phyloP scores from a whole-genome alignment of 306 rosid species.

The Hippophae rhamnoides region DNA sequence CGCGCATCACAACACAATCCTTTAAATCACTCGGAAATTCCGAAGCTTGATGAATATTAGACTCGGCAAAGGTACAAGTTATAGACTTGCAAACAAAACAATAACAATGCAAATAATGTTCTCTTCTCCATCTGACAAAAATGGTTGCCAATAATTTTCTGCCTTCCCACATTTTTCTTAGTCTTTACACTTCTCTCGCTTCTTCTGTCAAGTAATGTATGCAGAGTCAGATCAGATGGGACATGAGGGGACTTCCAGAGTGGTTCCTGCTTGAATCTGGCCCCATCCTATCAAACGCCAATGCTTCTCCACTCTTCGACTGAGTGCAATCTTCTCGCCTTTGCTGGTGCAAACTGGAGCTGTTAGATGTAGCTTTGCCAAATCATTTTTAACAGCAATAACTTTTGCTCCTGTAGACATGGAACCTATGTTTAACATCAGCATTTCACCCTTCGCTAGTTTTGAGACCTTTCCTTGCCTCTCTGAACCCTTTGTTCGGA shows the following conservation, averaged over 20 bases:
- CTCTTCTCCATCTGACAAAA: constrained; percentile 55
- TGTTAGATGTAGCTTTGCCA: constrained; percentile 81
- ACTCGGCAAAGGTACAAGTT: no score
- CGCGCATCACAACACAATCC: no score
- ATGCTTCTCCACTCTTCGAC: constrained; percentile 94
- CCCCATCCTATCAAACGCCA: constrained; percentile 99
- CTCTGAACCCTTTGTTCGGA: constrained; percentile 78
- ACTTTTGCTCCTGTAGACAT: constrained; percentile 92
- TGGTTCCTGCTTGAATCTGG: constrained; percentile 85
- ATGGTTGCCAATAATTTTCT: constrained; percentile 36
- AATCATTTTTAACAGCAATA: constrained; percentile 72
- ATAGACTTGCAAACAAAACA: neutral
- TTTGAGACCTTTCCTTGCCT: constrained; percentile 90
- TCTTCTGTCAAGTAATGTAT: constrained; percentile 1
- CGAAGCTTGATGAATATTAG: no score
- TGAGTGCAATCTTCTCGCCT: constrained; percentile 90
- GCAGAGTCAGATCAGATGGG: constrained; percentile 30
- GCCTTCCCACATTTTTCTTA: constrained; percentile 34
- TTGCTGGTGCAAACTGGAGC: constrained; percentile 93
- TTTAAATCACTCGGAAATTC: no score
- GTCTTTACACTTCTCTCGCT: constrained; percentile 5
- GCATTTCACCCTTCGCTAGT: constrained; percentile 73
- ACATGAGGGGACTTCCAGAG: constrained; percentile 69
- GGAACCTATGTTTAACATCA: constrained; percentile 95
- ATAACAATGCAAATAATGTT: constrained; percentile 20